These are phyloP conservation scores for Periglandula ipomoeae DNA, from an alignment of 2,329 filamentous ascomycete species.

Conservation along the genomic window DNA sequence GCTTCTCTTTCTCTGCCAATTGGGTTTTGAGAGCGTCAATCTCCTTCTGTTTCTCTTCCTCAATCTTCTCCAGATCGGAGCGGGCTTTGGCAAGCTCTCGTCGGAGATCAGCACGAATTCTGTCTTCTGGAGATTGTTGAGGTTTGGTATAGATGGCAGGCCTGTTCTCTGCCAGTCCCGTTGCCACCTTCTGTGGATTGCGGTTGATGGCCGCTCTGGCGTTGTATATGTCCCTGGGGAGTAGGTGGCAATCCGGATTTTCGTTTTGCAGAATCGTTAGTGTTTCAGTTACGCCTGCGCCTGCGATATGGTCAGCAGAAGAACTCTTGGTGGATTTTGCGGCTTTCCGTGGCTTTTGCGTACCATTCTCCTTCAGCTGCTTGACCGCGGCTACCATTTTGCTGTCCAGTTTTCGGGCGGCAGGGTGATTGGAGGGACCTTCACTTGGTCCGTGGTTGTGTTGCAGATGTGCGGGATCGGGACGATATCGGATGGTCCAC, in stretches of 20 bases:
- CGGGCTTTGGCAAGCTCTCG: slow-evolving; percentile 49
- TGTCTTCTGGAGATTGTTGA: slow-evolving; percentile 52
- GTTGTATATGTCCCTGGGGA: slow-evolving; percentile 59
- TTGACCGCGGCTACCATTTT: slow-evolving; percentile 61
- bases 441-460: slow-evolving; percentile 61
- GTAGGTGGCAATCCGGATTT: slow-evolving; percentile 53
- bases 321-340: slow-evolving; percentile 5
- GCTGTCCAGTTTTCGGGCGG: slow-evolving; percentile 55
- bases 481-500: slow-evolving; percentile 57
- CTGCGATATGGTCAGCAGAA: slow-evolving; percentile 25
- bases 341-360: slow-evolving; percentile 16
- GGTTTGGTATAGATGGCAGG: slow-evolving; percentile 60
- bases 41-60: slow-evolving; percentile 47
- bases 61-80: slow-evolving; percentile 46
- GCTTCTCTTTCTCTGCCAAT: slow-evolving; percentile 53
- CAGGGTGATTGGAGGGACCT: slow-evolving; percentile 56
- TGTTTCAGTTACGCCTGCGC: slow-evolving; percentile 57
- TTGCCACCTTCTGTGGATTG: slow-evolving; percentile 53
- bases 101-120: slow-evolving; percentile 52
- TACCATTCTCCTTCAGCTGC: slow-evolving; percentile 56
- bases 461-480: slow-evolving; percentile 45
- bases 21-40: slow-evolving; percentile 49
- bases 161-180: slow-evolving; percentile 49
- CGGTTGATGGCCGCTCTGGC: slow-evolving; percentile 57
- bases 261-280: slow-evolving; percentile 55